phyloP scores from a whole-genome alignment of 2,329 filamentous ascomycete genomes.

The Aspergillus brunneoviolaceus region DNA sequence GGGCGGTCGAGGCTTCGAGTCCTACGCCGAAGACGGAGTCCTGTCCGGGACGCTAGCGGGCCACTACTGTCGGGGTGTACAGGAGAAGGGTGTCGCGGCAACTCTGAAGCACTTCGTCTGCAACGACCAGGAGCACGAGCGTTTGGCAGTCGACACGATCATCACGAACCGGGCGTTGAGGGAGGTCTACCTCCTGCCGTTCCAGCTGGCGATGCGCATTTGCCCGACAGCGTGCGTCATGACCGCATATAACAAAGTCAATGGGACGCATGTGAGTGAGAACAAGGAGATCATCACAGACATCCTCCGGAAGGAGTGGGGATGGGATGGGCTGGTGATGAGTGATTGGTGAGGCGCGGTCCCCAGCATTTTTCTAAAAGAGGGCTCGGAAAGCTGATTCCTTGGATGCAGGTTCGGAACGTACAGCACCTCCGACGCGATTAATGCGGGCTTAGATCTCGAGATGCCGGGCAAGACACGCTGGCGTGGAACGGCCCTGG shows the following conservation, averaged over 20 bases:
- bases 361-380: too few relatives aligned
- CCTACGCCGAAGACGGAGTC: constrained; percentile 78
- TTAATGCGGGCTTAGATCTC: constrained; percentile 48
- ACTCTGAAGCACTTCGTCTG: constrained; percentile 68
- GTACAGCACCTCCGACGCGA: constrained; percentile 47
- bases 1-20: constrained; percentile 84
- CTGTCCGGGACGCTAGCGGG: constrained; percentile 72
- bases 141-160: constrained; percentile 44
- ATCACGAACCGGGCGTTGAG: constrained; percentile 55
- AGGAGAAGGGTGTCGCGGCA: constrained; percentile 71
- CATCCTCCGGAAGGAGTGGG: constrained; percentile 49
- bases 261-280: constrained; percentile 50
- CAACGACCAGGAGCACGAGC: constrained; percentile 49
- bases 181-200: constrained; percentile 64
- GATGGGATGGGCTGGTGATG: constrained; percentile 48
- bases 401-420: constrained; percentile 41
- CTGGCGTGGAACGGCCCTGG: constrained; percentile 42
- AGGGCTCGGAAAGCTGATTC: too few relatives aligned
- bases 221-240: constrained; percentile 57
- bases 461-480: constrained; percentile 50
- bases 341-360: constrained; percentile 43
- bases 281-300: constrained; percentile 42
- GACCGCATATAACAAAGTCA: constrained; percentile 60
- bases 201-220: constrained; percentile 60
- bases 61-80: constrained; percentile 69